Evolutionary conservation across 1,139 yeast species (phyloP), one percentile per base, ranked within the genome.

Genomic region (Citeromyces hawaiiensis): DNA sequence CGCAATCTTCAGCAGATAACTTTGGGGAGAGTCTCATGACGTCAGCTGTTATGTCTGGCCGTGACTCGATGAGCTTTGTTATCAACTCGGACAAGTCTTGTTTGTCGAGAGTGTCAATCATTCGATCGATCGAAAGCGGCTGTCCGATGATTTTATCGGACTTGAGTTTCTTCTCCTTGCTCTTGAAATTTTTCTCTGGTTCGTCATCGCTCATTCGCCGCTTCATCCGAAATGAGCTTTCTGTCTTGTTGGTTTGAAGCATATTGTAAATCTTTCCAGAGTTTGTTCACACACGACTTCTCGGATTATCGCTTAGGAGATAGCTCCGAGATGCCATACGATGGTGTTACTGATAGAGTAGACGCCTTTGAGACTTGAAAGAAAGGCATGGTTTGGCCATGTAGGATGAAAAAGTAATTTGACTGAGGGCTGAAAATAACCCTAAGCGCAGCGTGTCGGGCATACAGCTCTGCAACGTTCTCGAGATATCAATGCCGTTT

Each of bases 61-160:
- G 82, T 23, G 60, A 55, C 18, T 64, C 62, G 23, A 83, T 66
- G 40, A 83, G 61, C 32, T 66, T 62, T 36, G 63, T 60, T 30
- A 85, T 59, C 36, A 85, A 55, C 14, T 54, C 52, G 49, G 74
- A 77, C 36, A 85, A 62, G 27, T 74, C 64, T 36, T 62, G 54
- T 42, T 70, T 70, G 55, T 77, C 82, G 45, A 83, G 60, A 5
- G 82, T 75, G 55, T 83, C 93, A 21, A 83, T 66, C 25, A 81
- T 58, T 44, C 94, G 64, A 38, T 61, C 23, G 13, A 40, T 21
- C 11, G 42, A 36, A 14, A 40, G 37, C 10, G 27, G 27, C 9
- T 23, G 27, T 10, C 37, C 37, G 14, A 35, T 7, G 30, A 35
- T 21, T 13, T 16, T 30, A 13, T 30, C 34, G 10, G 34, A 30